Evolutionary conservation across 768 basidiomycete genomes (phyloP), one percentile per base, ranked within the genome.

Genomic region (Suillus spraguei): DNA sequence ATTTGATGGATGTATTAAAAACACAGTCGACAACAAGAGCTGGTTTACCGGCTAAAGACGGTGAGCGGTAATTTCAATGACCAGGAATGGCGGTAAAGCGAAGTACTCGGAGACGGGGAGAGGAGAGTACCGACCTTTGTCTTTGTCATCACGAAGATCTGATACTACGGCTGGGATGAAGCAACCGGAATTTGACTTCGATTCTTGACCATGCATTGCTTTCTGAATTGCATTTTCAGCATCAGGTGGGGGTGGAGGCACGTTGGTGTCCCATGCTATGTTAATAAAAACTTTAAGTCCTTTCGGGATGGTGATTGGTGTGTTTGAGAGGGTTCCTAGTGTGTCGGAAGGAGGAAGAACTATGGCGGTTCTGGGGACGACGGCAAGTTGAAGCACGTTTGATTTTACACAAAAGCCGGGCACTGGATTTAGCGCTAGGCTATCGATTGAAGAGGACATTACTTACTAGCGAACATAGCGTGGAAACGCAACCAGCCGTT

Each of bases 391-490:
- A 5, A 82, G 69, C 0, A 82, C 76, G 20, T 79, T 69, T 0
- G 89, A 82, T 73, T 92, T 92, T 61, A 91, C 69, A 71, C 90
- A 91, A 72, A 91, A 92, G 5, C 88, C 91, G 35, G 91, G 78
- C 32, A 78, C 75, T 36, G 91, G 91, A 22, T 81, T 75, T 64
- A 90, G 83, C 49, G 71, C 67, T 54, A 79, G 75, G 60, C 68
- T 52, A 28, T 28, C 28, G 41, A 68, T 60, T 61, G 64, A 67
- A 24, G 68, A 41, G 38, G 68, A 38, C 28, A 64, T 66, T 9
- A 28, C 28, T 28, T 28, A n/a, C n/a, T n/a, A 56, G 22, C 54
- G 36, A 56, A 22, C 11, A 28, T 8, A 20, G 54, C 54, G 53
- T 53, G 53, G 60, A 17, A 60, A 53, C 36, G 20, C 13, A 58